A percentile compares a stretch with the other conserved stretches of the same genome.
phyloP scores from a whole-genome alignment of 1,284 basidiomycete species.

The Cutaneotrichosporon cavernicola region DNA sequence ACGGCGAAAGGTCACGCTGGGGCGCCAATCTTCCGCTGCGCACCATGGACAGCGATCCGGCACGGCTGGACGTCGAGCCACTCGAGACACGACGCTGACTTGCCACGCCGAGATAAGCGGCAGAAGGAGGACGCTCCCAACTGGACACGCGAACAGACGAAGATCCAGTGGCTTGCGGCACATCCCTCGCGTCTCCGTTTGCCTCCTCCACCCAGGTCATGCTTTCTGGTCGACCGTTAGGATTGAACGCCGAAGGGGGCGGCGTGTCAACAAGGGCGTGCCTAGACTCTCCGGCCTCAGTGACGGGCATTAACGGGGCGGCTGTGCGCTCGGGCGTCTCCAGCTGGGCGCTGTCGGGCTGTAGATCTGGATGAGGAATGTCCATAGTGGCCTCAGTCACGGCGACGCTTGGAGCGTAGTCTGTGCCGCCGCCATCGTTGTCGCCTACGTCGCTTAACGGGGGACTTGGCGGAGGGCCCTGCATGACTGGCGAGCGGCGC shows the following conservation, averaged over 20 bases:
- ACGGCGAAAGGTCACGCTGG: constrained; percentile 18
- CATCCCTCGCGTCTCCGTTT: constrained; percentile 23
- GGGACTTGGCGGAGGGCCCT: constrained; percentile 49
- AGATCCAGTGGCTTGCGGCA: background rate
- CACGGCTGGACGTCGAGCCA: constrained; percentile 39
- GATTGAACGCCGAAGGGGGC: background rate
- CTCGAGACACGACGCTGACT: constrained; percentile 21
- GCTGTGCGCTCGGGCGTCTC: background rate
- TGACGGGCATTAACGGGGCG: constrained; percentile 16
- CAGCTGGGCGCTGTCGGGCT: background rate
- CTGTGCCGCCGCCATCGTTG: constrained; percentile 15
- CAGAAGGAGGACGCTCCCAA: background rate
- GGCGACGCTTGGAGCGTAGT: constrained; percentile 16
- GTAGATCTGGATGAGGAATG: background rate
- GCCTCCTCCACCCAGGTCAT: background rate
- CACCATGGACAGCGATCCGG: constrained; percentile 45
- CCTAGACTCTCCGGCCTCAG: constrained; percentile 20
- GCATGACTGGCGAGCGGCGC: constrained; percentile 32
- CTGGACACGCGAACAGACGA: background rate
- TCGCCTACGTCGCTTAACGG: constrained; percentile 39
- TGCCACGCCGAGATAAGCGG: constrained; percentile 21
- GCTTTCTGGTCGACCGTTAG: background rate
- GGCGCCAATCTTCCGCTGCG: constrained; percentile 36
- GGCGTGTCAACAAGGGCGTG: constrained; percentile 10
- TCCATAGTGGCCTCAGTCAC: constrained; percentile 18